Evolutionary conservation across 495 filamentous ascomycete genomes (phyloP).

Genomic region (Aspergillus campestris): DNA sequence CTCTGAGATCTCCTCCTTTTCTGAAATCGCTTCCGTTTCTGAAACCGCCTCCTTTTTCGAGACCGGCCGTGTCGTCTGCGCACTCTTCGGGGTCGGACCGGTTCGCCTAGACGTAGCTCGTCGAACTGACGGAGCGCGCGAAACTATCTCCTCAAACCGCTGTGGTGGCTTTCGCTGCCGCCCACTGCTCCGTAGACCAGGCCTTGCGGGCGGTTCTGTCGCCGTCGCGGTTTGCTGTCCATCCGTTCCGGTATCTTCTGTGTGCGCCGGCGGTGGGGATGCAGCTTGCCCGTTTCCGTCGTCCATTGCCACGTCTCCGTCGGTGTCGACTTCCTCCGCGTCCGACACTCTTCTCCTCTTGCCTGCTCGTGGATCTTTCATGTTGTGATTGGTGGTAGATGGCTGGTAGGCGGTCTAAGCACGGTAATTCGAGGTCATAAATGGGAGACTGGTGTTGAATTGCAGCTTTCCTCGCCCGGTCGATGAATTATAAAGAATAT

Average conservation of each 20-base stretch:
- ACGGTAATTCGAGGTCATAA: no score
- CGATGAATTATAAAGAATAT: no score
- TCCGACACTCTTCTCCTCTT: slow-evolving; percentile 37
- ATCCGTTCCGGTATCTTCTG: slow-evolving; percentile 5
- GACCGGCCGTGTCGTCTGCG: slow-evolving; percentile 13
- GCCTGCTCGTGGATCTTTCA: slow-evolving; percentile 32
- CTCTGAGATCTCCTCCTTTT: slow-evolving; percentile 1
- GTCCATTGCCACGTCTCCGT: slow-evolving; percentile 30
- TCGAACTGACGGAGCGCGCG: slow-evolving; percentile 14
- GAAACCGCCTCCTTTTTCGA: slow-evolving; percentile 7
- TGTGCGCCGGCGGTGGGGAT: slow-evolving; percentile 4
- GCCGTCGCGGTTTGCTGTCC: slow-evolving; percentile 8
- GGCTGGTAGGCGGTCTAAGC: no score
- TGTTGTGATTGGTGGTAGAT: slow-evolving; percentile 2
- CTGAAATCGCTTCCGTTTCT: neutral
- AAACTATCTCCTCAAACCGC: slow-evolving; percentile 25
- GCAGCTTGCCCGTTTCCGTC: slow-evolving; percentile 14
- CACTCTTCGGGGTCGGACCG: slow-evolving; percentile 15
- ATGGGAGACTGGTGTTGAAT: no score
- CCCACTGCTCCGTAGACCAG: slow-evolving; percentile 28
- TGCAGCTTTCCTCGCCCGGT: no score
- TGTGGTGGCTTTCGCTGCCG: slow-evolving; percentile 34
- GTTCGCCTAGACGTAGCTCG: slow-evolving; percentile 18
- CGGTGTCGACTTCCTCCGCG: slow-evolving; percentile 17
- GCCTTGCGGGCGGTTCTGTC: slow-evolving; percentile 17